Evolutionary conservation across 495 filamentous ascomycete species (phyloP).

Genomic region (Melanomma pulvis-pyrius): DNA sequence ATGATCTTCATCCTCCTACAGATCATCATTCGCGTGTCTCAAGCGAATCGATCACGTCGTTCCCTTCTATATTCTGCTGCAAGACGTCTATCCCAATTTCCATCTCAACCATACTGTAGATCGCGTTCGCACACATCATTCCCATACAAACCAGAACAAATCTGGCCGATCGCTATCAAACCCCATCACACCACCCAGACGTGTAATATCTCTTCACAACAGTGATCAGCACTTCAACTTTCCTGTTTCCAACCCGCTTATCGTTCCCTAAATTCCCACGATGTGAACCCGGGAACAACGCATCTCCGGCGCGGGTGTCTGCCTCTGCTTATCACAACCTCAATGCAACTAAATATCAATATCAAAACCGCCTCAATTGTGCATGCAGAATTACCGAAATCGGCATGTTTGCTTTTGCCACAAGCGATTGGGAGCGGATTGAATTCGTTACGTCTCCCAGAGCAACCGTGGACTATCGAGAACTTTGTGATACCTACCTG

Average conservation of each 20-base stretch:
- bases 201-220: not conserved
- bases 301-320: not conserved
- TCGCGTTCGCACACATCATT: not conserved
- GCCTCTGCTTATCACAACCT: not conserved
- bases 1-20: too few species aligned
- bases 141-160: not conserved
- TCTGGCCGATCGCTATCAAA: not conserved
- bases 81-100: not conserved
- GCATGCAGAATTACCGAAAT: not conserved
- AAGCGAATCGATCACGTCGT: too few species aligned
- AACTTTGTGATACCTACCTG: too few species aligned
- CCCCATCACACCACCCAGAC: not conserved
- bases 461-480: too few species aligned
- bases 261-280: not conserved
- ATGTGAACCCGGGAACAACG: not conserved
- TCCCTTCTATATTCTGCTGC: too few species aligned
- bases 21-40: not conserved
- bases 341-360: too few species aligned
- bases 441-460: too few species aligned
- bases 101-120: not conserved
- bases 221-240: not conserved
- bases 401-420: not conserved
- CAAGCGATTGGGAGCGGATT: too few species aligned
- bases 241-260: not conserved
- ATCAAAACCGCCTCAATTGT: too few species aligned